A percentile compares a stretch with the other conserved stretches of the same genome.
Conservation (phyloP, 2,329 filamentous ascomycete species). For the Scedosporium dehoogii region DNA sequence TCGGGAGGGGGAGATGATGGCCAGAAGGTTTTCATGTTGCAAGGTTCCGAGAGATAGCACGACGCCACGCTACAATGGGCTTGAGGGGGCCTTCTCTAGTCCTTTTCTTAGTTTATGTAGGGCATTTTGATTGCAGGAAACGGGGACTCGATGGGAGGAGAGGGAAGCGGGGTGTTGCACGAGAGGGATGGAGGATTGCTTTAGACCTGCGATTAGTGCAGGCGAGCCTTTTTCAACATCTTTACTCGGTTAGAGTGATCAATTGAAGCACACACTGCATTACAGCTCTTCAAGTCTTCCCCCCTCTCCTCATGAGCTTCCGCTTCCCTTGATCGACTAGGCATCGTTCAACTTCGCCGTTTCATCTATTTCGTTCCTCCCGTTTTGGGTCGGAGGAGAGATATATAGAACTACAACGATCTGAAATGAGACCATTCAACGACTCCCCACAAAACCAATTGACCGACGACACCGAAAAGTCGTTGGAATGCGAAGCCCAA, state of each 20-base stretch:
- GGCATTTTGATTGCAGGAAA: too few relatives aligned
- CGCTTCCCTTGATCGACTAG: too few relatives aligned
- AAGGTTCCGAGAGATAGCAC: neutral
- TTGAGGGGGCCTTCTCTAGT: neutral
- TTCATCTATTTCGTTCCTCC: too few relatives aligned
- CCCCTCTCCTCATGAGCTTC: too few relatives aligned
- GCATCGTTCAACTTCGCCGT: too few relatives aligned
- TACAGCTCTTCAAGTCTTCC: too few relatives aligned
- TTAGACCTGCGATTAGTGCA: too few relatives aligned
- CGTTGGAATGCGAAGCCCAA: neutral
- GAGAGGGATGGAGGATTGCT: neutral
- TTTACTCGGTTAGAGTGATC: too few relatives aligned
- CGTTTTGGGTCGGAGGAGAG: neutral
- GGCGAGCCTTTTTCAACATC: too few relatives aligned
- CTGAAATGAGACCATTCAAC: neutral
- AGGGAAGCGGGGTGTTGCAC: neutral
- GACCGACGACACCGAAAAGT: neutral
- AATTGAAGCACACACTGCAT: too few relatives aligned
- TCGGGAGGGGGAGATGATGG: neutral
- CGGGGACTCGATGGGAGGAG: too few relatives aligned
- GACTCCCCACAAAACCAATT: neutral
- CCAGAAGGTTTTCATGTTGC: neutral
- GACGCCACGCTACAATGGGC: neutral
- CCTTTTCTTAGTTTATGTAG: too few relatives aligned
- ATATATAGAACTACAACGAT: neutral